Evolutionary conservation across 495 filamentous ascomycete species (phyloP), one percentile per base, ranked within the genome.

Genomic region (Lasiosphaeris hirsuta): DNA sequence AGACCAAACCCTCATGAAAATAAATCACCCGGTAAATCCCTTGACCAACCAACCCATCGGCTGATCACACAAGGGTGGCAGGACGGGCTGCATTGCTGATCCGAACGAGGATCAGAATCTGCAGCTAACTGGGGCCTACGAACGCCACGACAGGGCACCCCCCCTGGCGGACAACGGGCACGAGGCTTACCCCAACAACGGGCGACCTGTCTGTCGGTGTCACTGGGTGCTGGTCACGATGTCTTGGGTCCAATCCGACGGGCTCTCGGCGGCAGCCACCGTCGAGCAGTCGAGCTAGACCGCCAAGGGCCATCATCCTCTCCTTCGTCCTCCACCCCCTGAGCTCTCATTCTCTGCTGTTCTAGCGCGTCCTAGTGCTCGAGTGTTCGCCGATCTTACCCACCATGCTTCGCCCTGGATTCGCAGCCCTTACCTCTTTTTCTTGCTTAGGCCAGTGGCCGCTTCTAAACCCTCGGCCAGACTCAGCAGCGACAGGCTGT

Each of bases 381-480:
- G 40, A 10, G n/a, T 17, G n/a, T 1, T 41, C 39, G 14, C 41
- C 18, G 41, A 35, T 17, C 35, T 44, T 46, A 23, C 43, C 15
- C 34, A 23, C 35, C 34, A 51, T 51, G 49, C 49, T 15, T 36
- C 19, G 3, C 35, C 35, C 30, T 14, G 10, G 10, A n/a, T 30
- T 30, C 23, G 51, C 40, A 10, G 6, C 9, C 15, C 23, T 33
- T 2, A 18, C 39, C 40, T 14, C 42, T 3, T 44, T 13, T 44
- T 7, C n/a, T 44, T 11, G 10, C 23, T 38, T 23, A 5, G 18
- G 18, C 10, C 57, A 34, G 57, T 34, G 40, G 17, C 47, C 38
- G 58, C 58, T n/a, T 61, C 51, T 11, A 30, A 45, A 14, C 46
- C 53, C n/a, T n/a, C 47, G 33, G 18, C 35, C 15, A 44, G 52